Evolutionary conservation across 139 green algal species (phyloP).

Genomic region (Eudorina sp.): DNA sequence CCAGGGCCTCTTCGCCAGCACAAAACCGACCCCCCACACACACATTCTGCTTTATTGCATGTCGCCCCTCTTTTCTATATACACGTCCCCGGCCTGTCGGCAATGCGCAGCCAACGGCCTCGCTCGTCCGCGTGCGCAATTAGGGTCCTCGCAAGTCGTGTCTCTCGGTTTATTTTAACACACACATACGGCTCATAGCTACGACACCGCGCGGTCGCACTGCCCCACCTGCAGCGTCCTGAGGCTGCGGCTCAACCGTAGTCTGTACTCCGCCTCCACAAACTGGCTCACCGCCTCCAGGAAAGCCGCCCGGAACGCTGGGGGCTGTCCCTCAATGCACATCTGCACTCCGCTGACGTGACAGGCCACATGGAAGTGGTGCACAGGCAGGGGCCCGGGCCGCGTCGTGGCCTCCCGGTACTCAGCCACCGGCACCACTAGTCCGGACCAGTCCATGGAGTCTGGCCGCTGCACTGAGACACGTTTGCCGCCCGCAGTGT

Average conservation of each 20-base stretch:
- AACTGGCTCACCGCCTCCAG: slow-evolving; percentile 41
- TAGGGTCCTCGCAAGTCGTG: too few relatives aligned
- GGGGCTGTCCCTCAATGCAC: background rate
- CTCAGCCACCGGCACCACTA: slow-evolving; percentile 10
- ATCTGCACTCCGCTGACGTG: background rate
- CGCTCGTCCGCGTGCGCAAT: too few relatives aligned
- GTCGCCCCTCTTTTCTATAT: too few relatives aligned
- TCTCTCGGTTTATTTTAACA: too few relatives aligned
- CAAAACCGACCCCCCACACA: too few relatives aligned
- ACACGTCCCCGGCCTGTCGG: too few relatives aligned
- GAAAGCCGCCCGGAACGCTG: background rate
- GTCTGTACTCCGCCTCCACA: slow-evolving; percentile 34
- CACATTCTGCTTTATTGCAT: too few relatives aligned
- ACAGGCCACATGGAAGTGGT: slow-evolving; percentile 20
- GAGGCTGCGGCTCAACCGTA: slow-evolving; percentile 13
- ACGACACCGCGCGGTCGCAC: too few relatives aligned
- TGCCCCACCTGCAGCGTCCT: slow-evolving; percentile 21
- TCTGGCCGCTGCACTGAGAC: background rate
- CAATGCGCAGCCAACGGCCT: too few relatives aligned
- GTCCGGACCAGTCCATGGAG: background rate
- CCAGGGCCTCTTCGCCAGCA: too few relatives aligned
- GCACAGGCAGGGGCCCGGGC: background rate
- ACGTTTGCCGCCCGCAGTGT: background rate
- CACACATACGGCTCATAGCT: too few relatives aligned
- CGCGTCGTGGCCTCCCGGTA: slow-evolving; percentile 4